phyloP scores from a whole-genome alignment of 2,329 filamentous ascomycete species.

The Alternaria brassicae region DNA sequence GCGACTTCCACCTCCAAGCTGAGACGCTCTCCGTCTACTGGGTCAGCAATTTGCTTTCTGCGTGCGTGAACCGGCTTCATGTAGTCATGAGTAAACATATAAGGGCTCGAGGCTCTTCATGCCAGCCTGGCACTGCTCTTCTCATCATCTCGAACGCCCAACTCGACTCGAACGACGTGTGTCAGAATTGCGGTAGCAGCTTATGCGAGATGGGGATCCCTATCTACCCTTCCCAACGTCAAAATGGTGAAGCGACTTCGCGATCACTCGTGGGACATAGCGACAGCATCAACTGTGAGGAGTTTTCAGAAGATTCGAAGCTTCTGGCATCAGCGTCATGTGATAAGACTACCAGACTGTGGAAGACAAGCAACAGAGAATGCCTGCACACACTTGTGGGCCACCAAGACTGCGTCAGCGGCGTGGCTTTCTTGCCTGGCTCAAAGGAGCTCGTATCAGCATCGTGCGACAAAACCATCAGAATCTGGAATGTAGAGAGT shows the following conservation, averaged over 20 bases:
- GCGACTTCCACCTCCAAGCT: too few species aligned
- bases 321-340: too few species aligned
- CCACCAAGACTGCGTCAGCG: slow-evolving; percentile 6
- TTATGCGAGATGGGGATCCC: neutral
- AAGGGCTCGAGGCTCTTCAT: too few species aligned
- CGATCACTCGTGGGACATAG: neutral
- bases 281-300: neutral
- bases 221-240: neutral
- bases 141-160: too few species aligned
- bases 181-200: too few species aligned
- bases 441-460: slow-evolving; percentile 3
- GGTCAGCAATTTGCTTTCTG: too few species aligned
- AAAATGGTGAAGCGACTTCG: neutral
- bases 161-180: too few species aligned
- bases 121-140: too few species aligned
- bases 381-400: slow-evolving; percentile 25
- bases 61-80: too few species aligned
- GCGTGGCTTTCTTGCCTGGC: slow-evolving; percentile 30
- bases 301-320: neutral
- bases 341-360: slow-evolving; percentile 5
- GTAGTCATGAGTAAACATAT: too few species aligned
- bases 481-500: slow-evolving; percentile 17
- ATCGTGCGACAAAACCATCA: slow-evolving; percentile 4
- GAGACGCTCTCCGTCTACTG: too few species aligned
- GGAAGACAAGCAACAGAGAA: neutral